Conservation (phyloP, 192 early-diverging fungal species). For the Linnemannia hyalina region DNA sequence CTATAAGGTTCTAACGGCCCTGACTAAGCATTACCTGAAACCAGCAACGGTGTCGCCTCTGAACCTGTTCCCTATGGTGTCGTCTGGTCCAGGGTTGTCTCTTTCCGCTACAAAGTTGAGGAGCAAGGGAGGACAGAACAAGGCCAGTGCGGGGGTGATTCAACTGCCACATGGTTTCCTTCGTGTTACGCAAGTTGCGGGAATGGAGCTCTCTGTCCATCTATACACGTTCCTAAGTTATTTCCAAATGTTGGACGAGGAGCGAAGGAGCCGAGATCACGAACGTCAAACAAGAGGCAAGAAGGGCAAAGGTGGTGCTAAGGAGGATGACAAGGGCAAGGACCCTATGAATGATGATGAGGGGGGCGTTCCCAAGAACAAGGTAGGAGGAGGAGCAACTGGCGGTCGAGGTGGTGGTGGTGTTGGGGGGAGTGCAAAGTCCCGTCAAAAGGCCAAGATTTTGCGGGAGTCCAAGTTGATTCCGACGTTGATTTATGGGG, state of each 20-base stretch:
- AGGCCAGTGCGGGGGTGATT: slow-evolving; percentile 4
- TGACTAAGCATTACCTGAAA: slow-evolving; percentile 58
- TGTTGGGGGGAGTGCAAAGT: slow-evolving; percentile 9
- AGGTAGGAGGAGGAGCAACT: not conserved
- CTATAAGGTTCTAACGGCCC: slow-evolving; percentile 60
- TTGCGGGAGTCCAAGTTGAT: slow-evolving; percentile 80
- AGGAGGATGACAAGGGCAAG: slow-evolving; percentile 45
- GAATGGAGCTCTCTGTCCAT: slow-evolving; percentile 59
- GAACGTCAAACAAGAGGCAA: slow-evolving; percentile 32
- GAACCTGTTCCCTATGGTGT: slow-evolving; percentile 23
- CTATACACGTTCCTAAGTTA: slow-evolving; percentile 66
- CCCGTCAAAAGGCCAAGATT: slow-evolving; percentile 66
- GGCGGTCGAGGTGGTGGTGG: not conserved
- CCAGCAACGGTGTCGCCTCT: slow-evolving; percentile 9
- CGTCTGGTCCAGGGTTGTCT: not conserved
- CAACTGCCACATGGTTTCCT: slow-evolving; percentile 59
- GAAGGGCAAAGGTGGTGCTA: slow-evolving; percentile 21
- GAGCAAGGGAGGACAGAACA: not conserved
- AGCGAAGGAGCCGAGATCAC: slow-evolving; percentile 15
- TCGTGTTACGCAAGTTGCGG: slow-evolving; percentile 61
- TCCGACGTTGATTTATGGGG: slow-evolving; percentile 77
- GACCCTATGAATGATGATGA: not conserved
- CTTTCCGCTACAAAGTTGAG: not conserved
- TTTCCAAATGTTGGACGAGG: slow-evolving; percentile 45
- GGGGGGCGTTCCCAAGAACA: not conserved